Evolutionary conservation across 2,329 filamentous ascomycete species (phyloP).

Genomic region (Amauroascus verrucosus): DNA sequence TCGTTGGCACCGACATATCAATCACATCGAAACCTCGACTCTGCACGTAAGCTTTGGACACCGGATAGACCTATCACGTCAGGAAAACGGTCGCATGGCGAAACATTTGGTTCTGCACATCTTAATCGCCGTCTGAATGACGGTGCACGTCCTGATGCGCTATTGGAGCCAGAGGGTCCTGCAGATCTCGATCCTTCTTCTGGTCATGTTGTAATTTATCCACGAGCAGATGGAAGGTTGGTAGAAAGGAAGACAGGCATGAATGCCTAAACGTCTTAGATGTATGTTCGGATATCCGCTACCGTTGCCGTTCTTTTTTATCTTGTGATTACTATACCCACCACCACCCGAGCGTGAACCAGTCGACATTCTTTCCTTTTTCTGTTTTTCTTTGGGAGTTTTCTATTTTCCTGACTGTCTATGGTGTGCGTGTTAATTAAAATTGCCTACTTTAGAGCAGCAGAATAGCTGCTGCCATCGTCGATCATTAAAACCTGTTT

Average conservation of each 20-base stretch:
- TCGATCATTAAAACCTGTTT: background rate
- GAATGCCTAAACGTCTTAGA: background rate
- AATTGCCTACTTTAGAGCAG: background rate
- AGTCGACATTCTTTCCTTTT: background rate
- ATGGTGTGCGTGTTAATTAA: background rate
- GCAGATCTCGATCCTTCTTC: background rate
- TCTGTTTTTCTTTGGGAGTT: too few relatives aligned
- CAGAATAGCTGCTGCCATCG: background rate
- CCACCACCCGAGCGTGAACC: background rate
- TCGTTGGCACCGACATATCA: background rate
- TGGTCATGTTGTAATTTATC: conserved; percentile 7
- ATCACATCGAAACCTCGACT: conserved; percentile 15
- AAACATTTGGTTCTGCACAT: conserved; percentile 28
- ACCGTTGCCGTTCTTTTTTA: background rate
- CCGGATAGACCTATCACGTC: conserved; percentile 25
- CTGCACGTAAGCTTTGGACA: conserved; percentile 21
- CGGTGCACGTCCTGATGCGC: conserved; percentile 34
- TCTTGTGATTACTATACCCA: background rate
- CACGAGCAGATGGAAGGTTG: conserved; percentile 11
- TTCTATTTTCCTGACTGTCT: conserved; percentile 1
- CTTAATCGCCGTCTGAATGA: conserved; percentile 35
- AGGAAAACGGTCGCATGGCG: conserved; percentile 30
- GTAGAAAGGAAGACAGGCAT: conserved; percentile 5
- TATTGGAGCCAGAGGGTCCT: conserved; percentile 16
- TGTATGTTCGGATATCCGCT: background rate